Percentiles rank a stretch among this genome's conserved stretches.
These are phyloP conservation scores for Apiotrichum akiyoshidainum DNA, from an alignment of 1,284 basidiomycete genomes.

Conservation along the genomic window DNA sequence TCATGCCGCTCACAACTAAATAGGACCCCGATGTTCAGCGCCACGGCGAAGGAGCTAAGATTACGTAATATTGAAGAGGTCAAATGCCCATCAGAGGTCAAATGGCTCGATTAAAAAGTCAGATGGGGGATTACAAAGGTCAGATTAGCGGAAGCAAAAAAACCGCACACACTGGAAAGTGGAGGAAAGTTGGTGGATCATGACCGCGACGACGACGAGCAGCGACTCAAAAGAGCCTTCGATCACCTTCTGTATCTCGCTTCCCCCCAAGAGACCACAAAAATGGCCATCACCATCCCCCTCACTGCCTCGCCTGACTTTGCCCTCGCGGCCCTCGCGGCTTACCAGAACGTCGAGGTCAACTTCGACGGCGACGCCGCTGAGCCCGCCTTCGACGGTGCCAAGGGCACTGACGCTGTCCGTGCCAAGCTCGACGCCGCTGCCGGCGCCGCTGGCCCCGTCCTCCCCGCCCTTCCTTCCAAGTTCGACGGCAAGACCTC, in stretches of 20 bases:
- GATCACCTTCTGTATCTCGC: not conserved
- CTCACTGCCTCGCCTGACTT: constrained; percentile 40
- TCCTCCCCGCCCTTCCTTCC: constrained; percentile 46
- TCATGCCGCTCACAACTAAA: too few relatives aligned
- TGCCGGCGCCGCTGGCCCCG: constrained; percentile 37
- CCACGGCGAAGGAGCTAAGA: too few relatives aligned
- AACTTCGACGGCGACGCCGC: constrained; percentile 38
- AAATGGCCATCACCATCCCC: constrained; percentile 38
- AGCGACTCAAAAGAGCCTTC: constrained; percentile 1
- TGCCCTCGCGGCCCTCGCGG: constrained; percentile 39
- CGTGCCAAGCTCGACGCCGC: constrained; percentile 37
- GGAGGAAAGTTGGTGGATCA: not conserved
- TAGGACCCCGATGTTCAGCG: too few relatives aligned
- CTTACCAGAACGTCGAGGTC: constrained; percentile 34
- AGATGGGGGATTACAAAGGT: not conserved
- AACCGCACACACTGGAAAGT: not conserved
- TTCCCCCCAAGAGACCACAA: constrained; percentile 7
- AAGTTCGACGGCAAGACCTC: constrained; percentile 46
- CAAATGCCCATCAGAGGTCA: too few relatives aligned
- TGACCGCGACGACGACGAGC: not conserved
- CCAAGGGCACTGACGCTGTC: constrained; percentile 37
- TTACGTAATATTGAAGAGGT: too few relatives aligned
- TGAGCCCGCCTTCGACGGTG: constrained; percentile 34
- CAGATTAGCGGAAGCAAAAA: not conserved
- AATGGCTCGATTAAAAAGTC: not conserved